Evolutionary conservation across 345 rosid genomes (phyloP), one percentile per base, ranked within the genome.

Genomic region (Hibiscus trionum): DNA sequence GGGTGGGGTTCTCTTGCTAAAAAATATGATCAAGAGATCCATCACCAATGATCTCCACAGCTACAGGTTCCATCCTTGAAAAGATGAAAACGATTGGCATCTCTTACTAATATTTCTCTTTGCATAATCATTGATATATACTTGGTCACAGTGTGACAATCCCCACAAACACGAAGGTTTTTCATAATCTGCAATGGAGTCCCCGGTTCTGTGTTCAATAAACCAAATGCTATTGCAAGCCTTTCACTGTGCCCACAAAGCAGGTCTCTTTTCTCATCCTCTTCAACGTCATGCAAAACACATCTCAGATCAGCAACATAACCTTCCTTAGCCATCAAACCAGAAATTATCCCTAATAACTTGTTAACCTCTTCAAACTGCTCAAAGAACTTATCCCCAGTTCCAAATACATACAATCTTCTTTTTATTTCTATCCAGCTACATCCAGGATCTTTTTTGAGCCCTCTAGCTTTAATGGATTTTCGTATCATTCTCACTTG

Each of bases 131-230:
- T 78, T 11, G 95, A 84, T 33, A 85, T 75, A 61, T 82, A 70
- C 82, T 87, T 89, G n/a, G 91, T 89, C 71, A 84, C 84, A 58
- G 82, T 74, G 77, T 89, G 91, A 69, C 95, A 89, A 78, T 89
- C 95, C 72, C 86, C 86, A 77, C 95, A 89, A 59, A 89, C 87
- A 52, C 91, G 95, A 72, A 89, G 88, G 76, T 89, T 89, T 84
- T 89, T 89, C 84, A 89, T 83, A 56, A 89, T 80, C 66, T 80
- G 86, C 73, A 89, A 76, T 31, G 88, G 78, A 29, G 84, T 84
- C 67, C 87, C 87, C 60, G 90, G 82, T 66, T 83, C 75, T 35
- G 95, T 84, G 73, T 84, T 86, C 76, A 89, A 66, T 73, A 87
- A 80, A 21, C 90, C 95, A 72, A 86, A 89, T 12, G 85, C 93